Evolutionary conservation across 2,329 filamentous ascomycete species (phyloP), one percentile per base, ranked within the genome.

Genomic region (Conoideocrella luteorostrata): DNA sequence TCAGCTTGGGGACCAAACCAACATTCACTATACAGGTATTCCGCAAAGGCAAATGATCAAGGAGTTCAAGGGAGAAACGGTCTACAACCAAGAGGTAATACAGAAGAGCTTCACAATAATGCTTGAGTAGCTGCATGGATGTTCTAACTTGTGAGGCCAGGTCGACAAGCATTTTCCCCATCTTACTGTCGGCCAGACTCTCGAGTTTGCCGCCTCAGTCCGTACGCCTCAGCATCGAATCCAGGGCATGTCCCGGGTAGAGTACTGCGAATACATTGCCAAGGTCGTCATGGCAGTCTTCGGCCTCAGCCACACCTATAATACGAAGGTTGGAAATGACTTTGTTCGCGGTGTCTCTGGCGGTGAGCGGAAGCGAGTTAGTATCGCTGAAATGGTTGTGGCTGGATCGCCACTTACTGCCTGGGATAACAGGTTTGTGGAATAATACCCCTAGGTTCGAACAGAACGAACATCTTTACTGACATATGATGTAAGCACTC

Each of bases 361-460:
- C 21, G 83, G 84, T 29, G 83, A 87, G 59, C 71, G 82, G 44
- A 90, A 93, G 67, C 80, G 88, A 59, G 87, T 94, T 5, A 86
- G 81, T 35, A 88, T 93, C 48, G 86, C 84, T 1, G 87, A 93
- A 62, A 87, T 86, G 51, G 75, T 84, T 47, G 68, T 89, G 10
- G 82, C 82, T 13, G 69, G 72, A 26, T 75, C 78, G 0, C 74
- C 74, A 0, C 61, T 80, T 32, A 59, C 55, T 5, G 66, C 64
- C 0, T 93, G 87, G 86, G 88, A 85, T 47, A 88, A 88, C 51
- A 81, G 75, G 57, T 62, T 39, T 29, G 50, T 46, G 12, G n/a
- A 29, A 37, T 1, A 15, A 12, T 23, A 18, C 9, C 13, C 33
- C 30, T 26, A n/a, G n/a, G n/a, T n/a, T n/a, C n/a, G n/a, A n/a